A percentile compares a stretch with the other conserved stretches of the same genome.
Evolutionary conservation across 495 filamentous ascomycete genomes (phyloP).

Genomic region (Aspergillus heteromorphus): DNA sequence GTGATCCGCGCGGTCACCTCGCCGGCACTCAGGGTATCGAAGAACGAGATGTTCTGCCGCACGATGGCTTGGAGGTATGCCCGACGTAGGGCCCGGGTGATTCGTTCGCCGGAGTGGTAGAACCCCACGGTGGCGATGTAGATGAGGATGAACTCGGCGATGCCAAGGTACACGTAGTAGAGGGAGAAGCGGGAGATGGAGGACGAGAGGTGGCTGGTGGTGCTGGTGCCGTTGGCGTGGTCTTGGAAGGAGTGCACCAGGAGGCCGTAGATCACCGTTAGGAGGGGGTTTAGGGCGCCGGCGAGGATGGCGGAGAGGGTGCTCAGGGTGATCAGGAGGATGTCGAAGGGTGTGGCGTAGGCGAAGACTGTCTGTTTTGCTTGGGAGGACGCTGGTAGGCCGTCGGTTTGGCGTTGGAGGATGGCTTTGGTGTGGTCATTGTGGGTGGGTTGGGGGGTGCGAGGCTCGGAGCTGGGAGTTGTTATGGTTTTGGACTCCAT

Average conservation of each 20-base stretch:
- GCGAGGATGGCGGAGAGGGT: neutral
- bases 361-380: neutral
- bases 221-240: too few relatives aligned
- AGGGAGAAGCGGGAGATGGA: neutral
- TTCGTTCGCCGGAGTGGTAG: constrained; percentile 19
- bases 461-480: too few relatives aligned
- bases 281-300: neutral
- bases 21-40: constrained; percentile 32
- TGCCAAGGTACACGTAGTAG: neutral
- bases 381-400: neutral
- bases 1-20: constrained; percentile 36
- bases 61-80: constrained; percentile 30
- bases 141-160: neutral
- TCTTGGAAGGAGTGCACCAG: neutral
- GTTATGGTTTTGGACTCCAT: too few relatives aligned
- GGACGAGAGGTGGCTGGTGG: too few relatives aligned
- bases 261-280: neutral
- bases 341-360: neutral
- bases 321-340: neutral
- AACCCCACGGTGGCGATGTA: constrained; percentile 13
- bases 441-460: neutral
- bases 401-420: neutral
- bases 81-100: constrained; percentile 28
- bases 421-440: neutral
- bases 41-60: constrained; percentile 38